A percentile compares a stretch with the other conserved stretches of the same genome.
Conservation (phyloP, 2,329 filamentous ascomycete genomes). For the Cyphellophora europaea region DNA sequence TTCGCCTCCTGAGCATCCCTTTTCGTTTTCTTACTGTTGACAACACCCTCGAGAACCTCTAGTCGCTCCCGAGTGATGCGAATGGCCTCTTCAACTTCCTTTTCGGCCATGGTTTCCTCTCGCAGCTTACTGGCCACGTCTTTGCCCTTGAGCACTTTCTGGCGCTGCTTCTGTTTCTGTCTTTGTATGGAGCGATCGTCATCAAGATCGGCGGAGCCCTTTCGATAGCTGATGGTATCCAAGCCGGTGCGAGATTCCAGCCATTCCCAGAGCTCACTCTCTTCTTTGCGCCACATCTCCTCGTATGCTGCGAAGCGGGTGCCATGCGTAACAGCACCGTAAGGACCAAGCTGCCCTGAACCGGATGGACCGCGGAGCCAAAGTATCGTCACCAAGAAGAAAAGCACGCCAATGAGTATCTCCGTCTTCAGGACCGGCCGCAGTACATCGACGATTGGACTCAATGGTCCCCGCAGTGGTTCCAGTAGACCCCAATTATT, state of each 20-base stretch:
- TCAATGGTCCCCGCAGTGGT: constrained; percentile 59
- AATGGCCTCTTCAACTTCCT: constrained; percentile 72
- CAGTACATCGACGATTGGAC: constrained; percentile 61
- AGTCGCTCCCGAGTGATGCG: constrained; percentile 79
- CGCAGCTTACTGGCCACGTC: constrained; percentile 49
- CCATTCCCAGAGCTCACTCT: constrained; percentile 88
- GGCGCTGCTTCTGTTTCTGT: constrained; percentile 14
- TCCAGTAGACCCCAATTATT: constrained; percentile 74
- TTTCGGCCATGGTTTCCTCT: constrained; percentile 60
- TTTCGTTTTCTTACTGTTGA: constrained; percentile 25
- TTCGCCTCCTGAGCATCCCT: neutral
- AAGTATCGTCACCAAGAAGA: constrained; percentile 61
- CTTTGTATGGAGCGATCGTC: constrained; percentile 16
- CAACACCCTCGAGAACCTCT: constrained; percentile 62
- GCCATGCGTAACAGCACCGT: constrained; percentile 35
- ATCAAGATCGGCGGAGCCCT: constrained; percentile 8
- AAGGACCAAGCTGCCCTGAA: constrained; percentile 12
- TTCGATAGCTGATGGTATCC: constrained; percentile 41
- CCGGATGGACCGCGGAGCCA: constrained; percentile 52
- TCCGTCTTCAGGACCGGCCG: constrained; percentile 66
- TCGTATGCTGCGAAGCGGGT: constrained; percentile 78
- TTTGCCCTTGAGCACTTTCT: constrained; percentile 22
- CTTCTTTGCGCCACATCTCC: constrained; percentile 82
- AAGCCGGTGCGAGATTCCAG: constrained; percentile 76
- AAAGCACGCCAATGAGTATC: constrained; percentile 64